A percentile compares a stretch with the other conserved stretches of the same genome.
These are phyloP conservation scores for Stentor roeselii DNA, from an alignment of 73 alveolate species.

Conservation along the genomic window DNA sequence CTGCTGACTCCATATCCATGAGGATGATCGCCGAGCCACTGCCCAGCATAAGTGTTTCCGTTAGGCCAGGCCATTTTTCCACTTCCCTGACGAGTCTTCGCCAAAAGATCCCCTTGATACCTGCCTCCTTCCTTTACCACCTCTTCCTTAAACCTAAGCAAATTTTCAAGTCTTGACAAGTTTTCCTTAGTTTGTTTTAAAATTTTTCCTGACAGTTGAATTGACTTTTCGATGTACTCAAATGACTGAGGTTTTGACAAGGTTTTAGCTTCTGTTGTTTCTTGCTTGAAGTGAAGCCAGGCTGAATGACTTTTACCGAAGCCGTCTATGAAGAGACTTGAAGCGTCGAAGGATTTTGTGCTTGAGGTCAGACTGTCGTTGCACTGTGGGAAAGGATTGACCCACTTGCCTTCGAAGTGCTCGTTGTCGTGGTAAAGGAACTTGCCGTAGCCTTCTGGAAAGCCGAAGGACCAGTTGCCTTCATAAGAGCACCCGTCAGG, in stretches of 20 bases:
- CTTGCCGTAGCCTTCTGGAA: background rate
- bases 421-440: conserved; percentile 2
- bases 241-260: too few species aligned
- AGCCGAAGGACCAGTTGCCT: conserved; percentile 15
- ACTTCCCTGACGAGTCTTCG: conserved; percentile 22
- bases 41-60: conserved; percentile 26
- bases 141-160: too few species aligned
- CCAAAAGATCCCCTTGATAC: conserved; percentile 24
- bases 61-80: conserved; percentile 23
- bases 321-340: background rate
- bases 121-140: conserved; percentile 24
- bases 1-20: background rate
- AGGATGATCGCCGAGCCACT: background rate
- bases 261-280: background rate
- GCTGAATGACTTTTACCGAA: background rate
- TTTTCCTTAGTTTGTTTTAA: too few species aligned
- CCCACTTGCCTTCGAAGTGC: background rate
- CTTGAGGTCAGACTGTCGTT: background rate
- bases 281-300: conserved; percentile 16
- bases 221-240: too few species aligned
- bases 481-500: conserved; percentile 26
- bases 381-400: conserved; percentile 35
- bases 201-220: too few species aligned
- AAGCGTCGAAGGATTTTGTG: background rate
- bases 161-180: too few species aligned